These are phyloP conservation scores for Nannochloris sp. DNA, from an alignment of 139 green algal species.

Conservation along the genomic window DNA sequence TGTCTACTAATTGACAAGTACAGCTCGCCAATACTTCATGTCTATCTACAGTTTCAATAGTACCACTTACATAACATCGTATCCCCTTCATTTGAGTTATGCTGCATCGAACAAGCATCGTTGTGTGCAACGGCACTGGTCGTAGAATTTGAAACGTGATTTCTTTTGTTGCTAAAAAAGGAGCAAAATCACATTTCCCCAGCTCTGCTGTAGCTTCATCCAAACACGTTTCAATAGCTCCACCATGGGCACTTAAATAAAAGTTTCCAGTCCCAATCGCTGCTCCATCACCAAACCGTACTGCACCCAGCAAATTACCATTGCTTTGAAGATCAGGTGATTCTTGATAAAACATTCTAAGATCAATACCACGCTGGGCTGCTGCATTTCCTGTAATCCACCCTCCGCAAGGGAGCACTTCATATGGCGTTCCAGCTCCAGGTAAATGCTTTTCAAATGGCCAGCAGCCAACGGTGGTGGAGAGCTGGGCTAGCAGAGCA, in stretches of 20 bases:
- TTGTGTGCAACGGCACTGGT: slow-evolving; percentile 26
- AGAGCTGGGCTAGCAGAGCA: slow-evolving; percentile 8
- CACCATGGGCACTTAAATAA: slow-evolving; percentile 26
- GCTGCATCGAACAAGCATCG: slow-evolving; percentile 6
- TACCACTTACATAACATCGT: slow-evolving; percentile 25
- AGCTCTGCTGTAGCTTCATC: slow-evolving; percentile 41
- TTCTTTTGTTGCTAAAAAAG: slow-evolving; percentile 26
- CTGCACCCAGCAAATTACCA: slow-evolving; percentile 15
- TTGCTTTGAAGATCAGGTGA: background rate
- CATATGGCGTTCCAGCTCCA: background rate
- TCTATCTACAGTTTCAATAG: background rate
- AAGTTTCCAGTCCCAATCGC: slow-evolving; percentile 30
- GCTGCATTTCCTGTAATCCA: slow-evolving; percentile 28
- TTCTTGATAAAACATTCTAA: slow-evolving; percentile 36
- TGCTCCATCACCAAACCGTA: slow-evolving; percentile 26
- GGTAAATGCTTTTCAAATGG: slow-evolving; percentile 43
- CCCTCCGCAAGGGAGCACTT: slow-evolving; percentile 17
- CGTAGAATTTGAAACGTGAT: slow-evolving; percentile 26
- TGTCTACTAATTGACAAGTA: slow-evolving; percentile 24
- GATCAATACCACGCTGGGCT: slow-evolving; percentile 21
- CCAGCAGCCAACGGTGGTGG: background rate
- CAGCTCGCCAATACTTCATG: slow-evolving; percentile 18
- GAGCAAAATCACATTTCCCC: slow-evolving; percentile 27
- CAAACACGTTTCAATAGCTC: slow-evolving; percentile 30
- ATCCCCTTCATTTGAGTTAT: slow-evolving; percentile 11